phyloP scores from a whole-genome alignment of 441 rosid species.

The Adansonia gregorii region DNA sequence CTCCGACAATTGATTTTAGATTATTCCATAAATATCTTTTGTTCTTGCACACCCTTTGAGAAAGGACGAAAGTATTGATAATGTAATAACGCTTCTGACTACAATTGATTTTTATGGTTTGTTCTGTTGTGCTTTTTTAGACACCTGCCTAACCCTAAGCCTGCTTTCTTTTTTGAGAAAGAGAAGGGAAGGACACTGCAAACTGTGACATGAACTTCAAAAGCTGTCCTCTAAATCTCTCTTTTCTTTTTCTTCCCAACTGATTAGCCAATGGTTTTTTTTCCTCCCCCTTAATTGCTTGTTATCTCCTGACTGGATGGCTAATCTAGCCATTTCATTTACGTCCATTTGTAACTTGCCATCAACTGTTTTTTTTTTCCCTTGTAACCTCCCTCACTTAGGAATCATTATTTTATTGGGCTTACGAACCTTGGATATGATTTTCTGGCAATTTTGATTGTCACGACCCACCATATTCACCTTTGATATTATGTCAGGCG shows the following conservation, averaged over 20 bases:
- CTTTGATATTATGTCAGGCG: not conserved
- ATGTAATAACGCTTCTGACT: not conserved
- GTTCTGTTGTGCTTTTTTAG: conserved; percentile 36
- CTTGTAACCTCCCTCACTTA: too few relatives aligned
- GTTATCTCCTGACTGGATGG: conserved; percentile 23
- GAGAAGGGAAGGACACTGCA: not conserved
- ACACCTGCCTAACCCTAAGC: conserved; percentile 32
- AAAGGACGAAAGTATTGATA: not conserved
- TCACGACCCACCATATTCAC: too few relatives aligned
- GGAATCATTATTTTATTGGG: too few relatives aligned
- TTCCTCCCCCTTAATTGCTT: not conserved
- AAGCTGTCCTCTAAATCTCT: not conserved
- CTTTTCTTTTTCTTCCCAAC: not conserved
- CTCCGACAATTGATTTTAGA: not conserved
- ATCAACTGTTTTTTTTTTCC: too few relatives aligned
- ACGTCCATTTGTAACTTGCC: not conserved
- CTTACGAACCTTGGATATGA: too few relatives aligned
- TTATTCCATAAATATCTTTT: not conserved
- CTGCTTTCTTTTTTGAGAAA: not conserved
- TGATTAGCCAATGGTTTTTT: not conserved
- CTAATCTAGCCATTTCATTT: not conserved
- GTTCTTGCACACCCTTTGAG: not conserved
- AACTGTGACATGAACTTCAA: conserved; percentile 13
- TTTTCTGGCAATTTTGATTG: too few relatives aligned
- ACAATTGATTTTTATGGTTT: conserved; percentile 10